Conservation (phyloP, 2,329 filamentous ascomycete genomes). For the Zasmidium citrigriseum region DNA sequence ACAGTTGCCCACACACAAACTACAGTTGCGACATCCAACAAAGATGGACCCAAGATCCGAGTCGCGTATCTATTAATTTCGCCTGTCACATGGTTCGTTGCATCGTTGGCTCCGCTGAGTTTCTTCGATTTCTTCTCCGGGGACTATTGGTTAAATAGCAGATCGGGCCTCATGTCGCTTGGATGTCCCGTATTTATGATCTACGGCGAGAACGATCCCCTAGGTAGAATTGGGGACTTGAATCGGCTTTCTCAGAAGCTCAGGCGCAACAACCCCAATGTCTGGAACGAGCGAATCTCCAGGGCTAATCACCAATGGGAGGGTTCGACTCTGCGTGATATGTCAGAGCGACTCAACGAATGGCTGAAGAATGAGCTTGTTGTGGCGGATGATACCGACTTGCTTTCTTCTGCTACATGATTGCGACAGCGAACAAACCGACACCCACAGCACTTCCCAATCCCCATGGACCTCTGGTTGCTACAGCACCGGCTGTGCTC, state of each 20-base stretch:
- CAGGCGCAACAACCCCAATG: neutral
- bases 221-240: neutral
- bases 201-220: neutral
- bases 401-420: constrained; percentile 2
- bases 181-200: neutral
- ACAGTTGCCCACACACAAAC: constrained; percentile 25
- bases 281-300: neutral
- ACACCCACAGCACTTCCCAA: constrained; percentile 16
- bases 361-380: neutral
- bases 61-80: constrained; percentile 49
- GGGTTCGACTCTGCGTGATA: neutral
- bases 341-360: neutral
- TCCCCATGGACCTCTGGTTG: constrained; percentile 5
- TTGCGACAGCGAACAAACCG: constrained; percentile 11
- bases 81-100: no score
- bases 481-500: neutral
- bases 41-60: constrained; percentile 23
- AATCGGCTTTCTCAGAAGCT: neutral
- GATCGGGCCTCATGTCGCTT: neutral
- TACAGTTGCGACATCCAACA: constrained; percentile 37
- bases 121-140: no score
- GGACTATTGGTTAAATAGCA: no score
- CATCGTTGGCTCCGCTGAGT: no score
- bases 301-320: neutral
- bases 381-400: neutral